Percentiles rank a stretch among this genome's conserved stretches.
phyloP scores from a whole-genome alignment of 2,329 filamentous ascomycete genomes.

The Anthostomella pinea region DNA sequence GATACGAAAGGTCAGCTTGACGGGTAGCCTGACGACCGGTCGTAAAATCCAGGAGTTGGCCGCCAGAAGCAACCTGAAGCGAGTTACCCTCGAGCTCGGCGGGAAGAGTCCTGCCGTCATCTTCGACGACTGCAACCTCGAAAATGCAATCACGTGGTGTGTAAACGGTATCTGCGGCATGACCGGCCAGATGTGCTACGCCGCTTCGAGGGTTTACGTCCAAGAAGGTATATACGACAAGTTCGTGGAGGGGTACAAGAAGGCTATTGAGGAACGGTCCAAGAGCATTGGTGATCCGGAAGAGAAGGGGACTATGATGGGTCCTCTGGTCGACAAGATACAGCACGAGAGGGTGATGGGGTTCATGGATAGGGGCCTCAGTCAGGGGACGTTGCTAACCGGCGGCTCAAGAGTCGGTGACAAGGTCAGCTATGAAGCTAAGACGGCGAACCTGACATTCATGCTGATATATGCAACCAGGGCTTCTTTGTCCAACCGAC shows the following conservation, averaged over 20 bases:
- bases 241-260: conserved; percentile 14
- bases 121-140: conserved; percentile 18
- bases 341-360: conserved; percentile 44
- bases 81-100: conserved; percentile 18
- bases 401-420: conserved; percentile 28
- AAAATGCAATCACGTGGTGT: conserved; percentile 18
- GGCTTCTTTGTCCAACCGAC: conserved; percentile 46
- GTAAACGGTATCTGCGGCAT: conserved; percentile 13
- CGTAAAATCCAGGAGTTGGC: conserved; percentile 40
- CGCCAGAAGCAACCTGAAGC: conserved; percentile 19
- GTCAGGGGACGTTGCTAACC: conserved; percentile 36
- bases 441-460: no score
- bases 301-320: conserved; percentile 27
- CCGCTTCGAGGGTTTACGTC: conserved; percentile 16
- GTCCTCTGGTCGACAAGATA: conserved; percentile 50
- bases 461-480: conserved; percentile 11
- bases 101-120: conserved; percentile 18
- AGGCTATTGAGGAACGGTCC: conserved; percentile 13
- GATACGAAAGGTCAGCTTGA: conserved; percentile 19
- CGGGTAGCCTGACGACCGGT: conserved; percentile 37
- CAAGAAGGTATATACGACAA: conserved; percentile 19
- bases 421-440: conserved; percentile 31
- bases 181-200: conserved; percentile 15
- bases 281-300: conserved; percentile 12
- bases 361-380: conserved; percentile 43